A percentile compares a stretch with the other conserved stretches of the same genome.
Conservation (phyloP, 805 yeast species). For the Grigorovia humatica region DNA sequence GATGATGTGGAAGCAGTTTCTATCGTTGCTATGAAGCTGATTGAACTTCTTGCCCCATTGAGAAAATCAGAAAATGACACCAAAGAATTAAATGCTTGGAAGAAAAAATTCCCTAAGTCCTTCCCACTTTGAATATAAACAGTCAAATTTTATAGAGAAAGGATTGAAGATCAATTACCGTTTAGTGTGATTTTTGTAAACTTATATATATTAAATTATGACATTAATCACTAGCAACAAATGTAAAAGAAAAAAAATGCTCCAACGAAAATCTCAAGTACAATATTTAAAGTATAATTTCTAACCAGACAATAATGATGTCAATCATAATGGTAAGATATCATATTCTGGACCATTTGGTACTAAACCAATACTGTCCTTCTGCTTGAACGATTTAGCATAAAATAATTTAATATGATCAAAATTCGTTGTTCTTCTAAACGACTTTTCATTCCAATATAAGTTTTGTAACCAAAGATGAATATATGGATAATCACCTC, state of each 20-base stretch:
- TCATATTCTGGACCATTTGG: conserved; percentile 83
- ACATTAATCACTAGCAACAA: no score
- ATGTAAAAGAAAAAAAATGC: no score
- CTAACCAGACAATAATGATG: no score
- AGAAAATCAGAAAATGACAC: conserved; percentile 44
- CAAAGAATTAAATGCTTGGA: conserved; percentile 29
- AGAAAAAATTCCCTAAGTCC: conserved; percentile 20
- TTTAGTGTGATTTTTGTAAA: no score
- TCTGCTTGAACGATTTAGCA: conserved; percentile 67
- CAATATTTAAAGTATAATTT: no score
- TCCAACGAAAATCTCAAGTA: no score
- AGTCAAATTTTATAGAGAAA: no score
- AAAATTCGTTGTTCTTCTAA: conserved; percentile 73
- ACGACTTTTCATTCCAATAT: conserved; percentile 68
- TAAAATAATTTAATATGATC: conserved; percentile 87
- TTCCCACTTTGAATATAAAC: no score
- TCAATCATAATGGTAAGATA: conserved; percentile 28
- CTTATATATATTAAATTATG: no score
- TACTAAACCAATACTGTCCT: conserved; percentile 74
- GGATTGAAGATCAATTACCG: no score
- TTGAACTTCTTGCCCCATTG: conserved; percentile 33
- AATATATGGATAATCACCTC: conserved; percentile 64
- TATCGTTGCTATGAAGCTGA: conserved; percentile 19
- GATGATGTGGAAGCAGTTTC: conserved; percentile 20
- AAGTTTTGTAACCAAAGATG: conserved; percentile 72